Evolutionary conservation across 305 asterid species (phyloP).

Genomic region (Rubia peregrina): DNA sequence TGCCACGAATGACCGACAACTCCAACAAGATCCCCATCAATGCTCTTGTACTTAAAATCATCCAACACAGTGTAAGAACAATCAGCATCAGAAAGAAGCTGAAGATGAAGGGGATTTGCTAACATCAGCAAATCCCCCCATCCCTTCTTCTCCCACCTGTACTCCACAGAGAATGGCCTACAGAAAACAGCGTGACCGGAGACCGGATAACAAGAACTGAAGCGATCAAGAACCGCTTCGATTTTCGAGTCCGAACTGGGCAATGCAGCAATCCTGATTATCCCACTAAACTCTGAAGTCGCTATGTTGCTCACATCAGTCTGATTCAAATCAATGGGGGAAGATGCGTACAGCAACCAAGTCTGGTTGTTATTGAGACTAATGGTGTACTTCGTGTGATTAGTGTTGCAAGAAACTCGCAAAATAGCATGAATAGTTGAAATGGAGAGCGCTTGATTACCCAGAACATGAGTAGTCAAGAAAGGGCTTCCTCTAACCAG

Average conservation of each 20-base stretch:
- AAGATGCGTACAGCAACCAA: conserved; percentile 74
- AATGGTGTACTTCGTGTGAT: conserved; percentile 46
- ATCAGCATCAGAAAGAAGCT: conserved; percentile 43
- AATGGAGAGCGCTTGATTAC: conserved; percentile 37
- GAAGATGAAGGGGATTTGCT: conserved; percentile 76
- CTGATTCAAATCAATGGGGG: conserved; percentile 40
- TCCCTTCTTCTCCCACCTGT: conserved; percentile 70
- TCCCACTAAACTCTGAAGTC: conserved; percentile 47
- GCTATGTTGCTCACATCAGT: conserved; percentile 39
- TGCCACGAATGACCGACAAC: conserved; percentile 79
- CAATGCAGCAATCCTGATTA: conserved; percentile 58
- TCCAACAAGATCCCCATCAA: conserved; percentile 84
- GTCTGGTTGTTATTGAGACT: conserved; percentile 71
- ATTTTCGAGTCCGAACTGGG: conserved; percentile 37
- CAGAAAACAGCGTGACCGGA: conserved; percentile 53
- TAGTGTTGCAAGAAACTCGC: conserved; percentile 34
- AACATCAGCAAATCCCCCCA: conserved; percentile 78
- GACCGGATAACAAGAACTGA: conserved; percentile 62
- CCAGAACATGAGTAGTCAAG: conserved; percentile 48
- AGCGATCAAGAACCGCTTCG: conserved; percentile 50
- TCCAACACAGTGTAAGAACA: conserved; percentile 40
- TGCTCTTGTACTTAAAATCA: conserved; percentile 50
- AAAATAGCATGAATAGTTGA: conserved; percentile 69
- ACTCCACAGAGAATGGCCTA: conserved; percentile 55
- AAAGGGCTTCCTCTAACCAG: conserved; percentile 80